Conservation (phyloP, 179 eudicot species). For the Actinidia chinensis region DNA sequence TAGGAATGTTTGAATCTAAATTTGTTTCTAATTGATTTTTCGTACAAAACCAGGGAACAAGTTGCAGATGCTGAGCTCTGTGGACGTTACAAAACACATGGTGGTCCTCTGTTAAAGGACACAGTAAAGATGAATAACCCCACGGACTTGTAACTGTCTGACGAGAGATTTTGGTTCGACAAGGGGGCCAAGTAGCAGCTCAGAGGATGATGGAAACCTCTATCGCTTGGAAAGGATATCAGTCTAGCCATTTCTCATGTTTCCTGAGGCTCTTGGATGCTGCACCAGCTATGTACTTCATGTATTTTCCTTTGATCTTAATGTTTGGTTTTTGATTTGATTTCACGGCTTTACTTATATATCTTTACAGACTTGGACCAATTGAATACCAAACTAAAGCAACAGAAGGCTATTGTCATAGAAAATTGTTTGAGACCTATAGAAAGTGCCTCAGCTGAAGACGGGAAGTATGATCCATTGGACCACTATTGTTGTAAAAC, state of each 20-base stretch:
- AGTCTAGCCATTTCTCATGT: constrained; percentile 63
- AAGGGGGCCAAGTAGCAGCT: constrained; percentile 47
- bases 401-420: constrained; percentile 50
- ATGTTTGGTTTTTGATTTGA: neutral
- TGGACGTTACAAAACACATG: constrained; percentile 70
- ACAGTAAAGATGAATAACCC: constrained; percentile 65
- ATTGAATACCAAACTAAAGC: constrained; percentile 76
- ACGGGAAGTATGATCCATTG: too few relatives aligned
- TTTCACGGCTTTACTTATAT: neutral
- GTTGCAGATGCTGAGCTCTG: constrained; percentile 96
- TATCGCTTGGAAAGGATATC: constrained; percentile 72
- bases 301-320: neutral
- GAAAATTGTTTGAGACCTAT: constrained; percentile 57
- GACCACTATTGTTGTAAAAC: too few relatives aligned
- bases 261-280: constrained; percentile 62
- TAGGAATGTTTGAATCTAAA: neutral
- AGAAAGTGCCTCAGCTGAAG: too few relatives aligned
- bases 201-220: constrained; percentile 40
- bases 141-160: constrained; percentile 66
- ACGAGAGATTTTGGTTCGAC: constrained; percentile 54
- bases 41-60: constrained; percentile 91
- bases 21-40: constrained; percentile 22
- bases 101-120: constrained; percentile 66
- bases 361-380: constrained; percentile 80
- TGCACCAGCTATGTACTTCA: constrained; percentile 69